These are phyloP conservation scores for Stachybotrys elegans DNA, from an alignment of 2,329 filamentous ascomycete genomes.

Conservation along the genomic window DNA sequence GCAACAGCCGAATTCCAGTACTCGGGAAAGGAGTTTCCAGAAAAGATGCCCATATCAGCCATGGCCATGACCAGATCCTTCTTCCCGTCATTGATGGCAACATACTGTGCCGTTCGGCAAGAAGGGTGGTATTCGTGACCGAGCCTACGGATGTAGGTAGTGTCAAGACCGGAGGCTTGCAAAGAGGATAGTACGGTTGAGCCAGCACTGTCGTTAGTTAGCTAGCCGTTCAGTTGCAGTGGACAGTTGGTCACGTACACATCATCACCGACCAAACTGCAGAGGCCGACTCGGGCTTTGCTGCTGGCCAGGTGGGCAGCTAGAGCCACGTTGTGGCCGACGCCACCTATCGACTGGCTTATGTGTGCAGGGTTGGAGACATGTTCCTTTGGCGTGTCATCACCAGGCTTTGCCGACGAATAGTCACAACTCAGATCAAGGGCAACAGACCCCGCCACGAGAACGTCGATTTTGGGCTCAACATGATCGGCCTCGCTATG, in stretches of 20 bases:
- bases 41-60: constrained; percentile 89
- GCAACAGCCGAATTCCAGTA: constrained; percentile 58
- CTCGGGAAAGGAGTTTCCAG: constrained; percentile 44
- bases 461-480: constrained; percentile 52
- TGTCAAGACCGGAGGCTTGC: constrained; percentile 57
- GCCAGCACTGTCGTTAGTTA: constrained; percentile 53
- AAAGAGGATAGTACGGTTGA: constrained; percentile 66
- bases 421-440: constrained; percentile 86
- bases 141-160: constrained; percentile 56
- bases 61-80: constrained; percentile 88
- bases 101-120: constrained; percentile 79
- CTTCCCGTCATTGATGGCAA: constrained; percentile 78
- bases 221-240: not conserved
- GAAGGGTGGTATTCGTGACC: constrained; percentile 41
- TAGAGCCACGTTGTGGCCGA: constrained; percentile 86
- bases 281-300: constrained; percentile 60
- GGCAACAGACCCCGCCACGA: constrained; percentile 87
- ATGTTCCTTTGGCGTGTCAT: constrained; percentile 48
- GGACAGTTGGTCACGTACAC: constrained; percentile 37
- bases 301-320: constrained; percentile 68
- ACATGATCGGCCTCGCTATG: constrained; percentile 9
- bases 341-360: constrained; percentile 79
- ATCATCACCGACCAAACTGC: constrained; percentile 78
- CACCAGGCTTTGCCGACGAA: constrained; percentile 17
- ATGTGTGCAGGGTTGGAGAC: constrained; percentile 86